phyloP scores from a whole-genome alignment of 1,284 basidiomycete genomes.

The Rhodofomes roseus region DNA sequence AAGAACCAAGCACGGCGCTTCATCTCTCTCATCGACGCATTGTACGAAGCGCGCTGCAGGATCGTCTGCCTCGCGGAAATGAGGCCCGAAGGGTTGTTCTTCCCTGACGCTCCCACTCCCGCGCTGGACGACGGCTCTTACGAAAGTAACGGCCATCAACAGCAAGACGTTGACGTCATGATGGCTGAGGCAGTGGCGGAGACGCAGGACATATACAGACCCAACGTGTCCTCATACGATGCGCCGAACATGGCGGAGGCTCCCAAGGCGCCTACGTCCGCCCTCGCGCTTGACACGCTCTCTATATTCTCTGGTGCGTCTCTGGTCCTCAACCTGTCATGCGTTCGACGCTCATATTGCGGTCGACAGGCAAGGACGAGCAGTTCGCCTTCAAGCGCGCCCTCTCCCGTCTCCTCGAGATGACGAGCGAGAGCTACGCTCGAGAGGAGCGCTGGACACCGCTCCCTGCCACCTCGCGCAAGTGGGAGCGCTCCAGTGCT shows the following conservation, averaged over 20 bases:
- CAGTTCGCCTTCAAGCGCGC: slow-evolving; percentile 69
- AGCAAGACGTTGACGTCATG: slow-evolving; percentile 40
- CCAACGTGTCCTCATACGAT: slow-evolving; percentile 60
- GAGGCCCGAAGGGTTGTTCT: slow-evolving; percentile 53
- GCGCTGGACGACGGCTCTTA: slow-evolving; percentile 12
- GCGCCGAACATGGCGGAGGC: slow-evolving; percentile 36
- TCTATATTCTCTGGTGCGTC: slow-evolving; percentile 60
- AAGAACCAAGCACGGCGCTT: slow-evolving; percentile 73
- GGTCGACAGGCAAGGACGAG: slow-evolving; percentile 51
- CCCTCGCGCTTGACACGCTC: slow-evolving; percentile 40
- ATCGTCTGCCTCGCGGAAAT: slow-evolving; percentile 46
- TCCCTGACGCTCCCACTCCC: slow-evolving; percentile 39
- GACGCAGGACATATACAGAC: slow-evolving; percentile 51
- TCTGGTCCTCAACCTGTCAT: neutral
- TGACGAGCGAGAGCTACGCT: slow-evolving; percentile 53
- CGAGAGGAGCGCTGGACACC: slow-evolving; percentile 43
- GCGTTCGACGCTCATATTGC: neutral
- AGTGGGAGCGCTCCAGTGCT: slow-evolving; percentile 32
- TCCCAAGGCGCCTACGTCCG: slow-evolving; percentile 19
- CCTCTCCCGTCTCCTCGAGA: slow-evolving; percentile 62
- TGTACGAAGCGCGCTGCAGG: slow-evolving; percentile 48
- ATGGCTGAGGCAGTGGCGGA: slow-evolving; percentile 60
- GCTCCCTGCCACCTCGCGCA: slow-evolving; percentile 30
- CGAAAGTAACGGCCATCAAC: neutral
- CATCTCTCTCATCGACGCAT: slow-evolving; percentile 70